These are phyloP conservation scores for Pseudogymnoascus sp. DNA, from an alignment of 2,329 filamentous ascomycete species.

Conservation along the genomic window DNA sequence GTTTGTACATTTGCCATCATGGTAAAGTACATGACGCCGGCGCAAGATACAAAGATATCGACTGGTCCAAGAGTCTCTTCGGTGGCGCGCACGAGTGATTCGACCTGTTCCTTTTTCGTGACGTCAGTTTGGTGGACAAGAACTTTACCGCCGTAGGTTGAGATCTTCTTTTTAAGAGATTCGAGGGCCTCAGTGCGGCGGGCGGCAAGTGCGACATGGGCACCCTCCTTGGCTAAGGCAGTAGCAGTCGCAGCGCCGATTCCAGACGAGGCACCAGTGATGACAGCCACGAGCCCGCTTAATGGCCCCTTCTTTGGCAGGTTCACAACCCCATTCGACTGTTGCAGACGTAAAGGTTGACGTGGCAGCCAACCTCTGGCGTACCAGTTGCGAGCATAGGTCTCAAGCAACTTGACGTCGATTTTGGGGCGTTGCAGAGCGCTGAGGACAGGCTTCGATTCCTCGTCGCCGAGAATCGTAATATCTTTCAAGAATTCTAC, in stretches of 20 bases:
- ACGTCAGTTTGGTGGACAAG: constrained; percentile 66
- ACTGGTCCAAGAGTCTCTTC: constrained; percentile 59
- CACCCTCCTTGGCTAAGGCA: constrained; percentile 63
- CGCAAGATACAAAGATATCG: constrained; percentile 73
- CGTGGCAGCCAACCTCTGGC: constrained; percentile 67
- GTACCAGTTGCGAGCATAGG: constrained; percentile 73
- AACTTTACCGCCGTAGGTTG: constrained; percentile 53
- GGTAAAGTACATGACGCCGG: constrained; percentile 83
- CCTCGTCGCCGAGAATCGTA: constrained; percentile 64
- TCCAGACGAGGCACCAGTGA: constrained; percentile 74
- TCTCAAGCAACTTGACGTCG: constrained; percentile 63
- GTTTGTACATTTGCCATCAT: constrained; percentile 72
- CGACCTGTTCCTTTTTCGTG: constrained; percentile 58
- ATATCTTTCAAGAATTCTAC: constrained; percentile 64
- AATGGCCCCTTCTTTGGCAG: constrained; percentile 49
- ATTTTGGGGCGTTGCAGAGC: constrained; percentile 59
- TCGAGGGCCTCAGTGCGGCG: constrained; percentile 64
- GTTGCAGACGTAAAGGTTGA: constrained; percentile 47
- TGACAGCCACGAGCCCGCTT: constrained; percentile 61
- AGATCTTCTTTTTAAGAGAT: constrained; percentile 54
- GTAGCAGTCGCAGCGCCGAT: constrained; percentile 69
- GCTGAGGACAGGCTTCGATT: constrained; percentile 53
- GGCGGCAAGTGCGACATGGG: constrained; percentile 64
- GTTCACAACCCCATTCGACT: constrained; percentile 37
- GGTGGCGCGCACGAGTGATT: constrained; percentile 54